Conservation (phyloP, 352 stramenopile species). For the Pythium phragmiticola region DNA sequence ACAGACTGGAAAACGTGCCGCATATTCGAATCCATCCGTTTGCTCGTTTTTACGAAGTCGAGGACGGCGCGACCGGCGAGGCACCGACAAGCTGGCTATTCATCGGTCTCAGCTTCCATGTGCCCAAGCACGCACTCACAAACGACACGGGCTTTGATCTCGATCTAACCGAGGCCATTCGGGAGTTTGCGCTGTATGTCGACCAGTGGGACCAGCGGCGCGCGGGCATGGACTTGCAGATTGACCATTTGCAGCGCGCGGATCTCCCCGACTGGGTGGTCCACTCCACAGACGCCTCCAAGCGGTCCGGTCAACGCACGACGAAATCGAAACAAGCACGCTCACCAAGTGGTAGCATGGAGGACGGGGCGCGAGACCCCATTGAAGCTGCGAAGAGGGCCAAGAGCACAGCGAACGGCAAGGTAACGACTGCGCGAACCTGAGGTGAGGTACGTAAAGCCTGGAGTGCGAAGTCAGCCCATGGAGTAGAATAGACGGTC, state of each 20-base stretch:
- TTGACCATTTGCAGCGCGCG: slow-evolving; percentile 59
- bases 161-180: slow-evolving; percentile 70
- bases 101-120: slow-evolving; percentile 67
- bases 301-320: slow-evolving; percentile 1
- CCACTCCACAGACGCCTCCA: slow-evolving; percentile 28
- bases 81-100: slow-evolving; percentile 71
- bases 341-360: neutral
- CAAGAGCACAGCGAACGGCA: neutral
- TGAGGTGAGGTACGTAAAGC: slow-evolving; percentile 10
- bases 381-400: slow-evolving; percentile 19
- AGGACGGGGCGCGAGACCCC: neutral
- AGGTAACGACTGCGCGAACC: neutral
- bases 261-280: slow-evolving; percentile 70
- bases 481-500: no score
- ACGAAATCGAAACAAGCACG: slow-evolving; percentile 18
- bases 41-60: slow-evolving; percentile 79
- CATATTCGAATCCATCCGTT: slow-evolving; percentile 71
- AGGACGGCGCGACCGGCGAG: slow-evolving; percentile 21
- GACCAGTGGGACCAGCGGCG: slow-evolving; percentile 75
- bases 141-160: slow-evolving; percentile 33
- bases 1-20: slow-evolving; percentile 59
- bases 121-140: slow-evolving; percentile 28
- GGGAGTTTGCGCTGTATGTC: slow-evolving; percentile 71
- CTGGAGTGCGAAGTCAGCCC: neutral
- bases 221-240: slow-evolving; percentile 81